Conservation (phyloP, 2,329 filamentous ascomycete species). For the Paraconiothyrium brasiliense region DNA sequence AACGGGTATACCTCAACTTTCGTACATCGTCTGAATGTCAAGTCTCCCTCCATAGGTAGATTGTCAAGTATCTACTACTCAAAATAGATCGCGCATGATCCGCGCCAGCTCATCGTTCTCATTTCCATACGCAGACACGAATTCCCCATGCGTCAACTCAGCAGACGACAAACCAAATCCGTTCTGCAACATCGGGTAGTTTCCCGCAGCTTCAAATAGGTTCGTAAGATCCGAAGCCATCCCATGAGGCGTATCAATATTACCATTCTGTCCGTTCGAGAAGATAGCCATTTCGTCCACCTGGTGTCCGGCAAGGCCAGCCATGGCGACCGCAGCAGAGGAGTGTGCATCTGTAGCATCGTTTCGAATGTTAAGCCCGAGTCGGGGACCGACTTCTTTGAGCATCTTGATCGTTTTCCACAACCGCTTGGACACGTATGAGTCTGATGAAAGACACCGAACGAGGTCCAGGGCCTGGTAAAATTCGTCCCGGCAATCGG, state of each 20-base stretch:
- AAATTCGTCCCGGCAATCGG: constrained; percentile 76
- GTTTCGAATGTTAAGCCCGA: constrained; percentile 66
- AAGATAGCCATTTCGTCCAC: constrained; percentile 67
- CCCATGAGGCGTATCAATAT: constrained; percentile 63
- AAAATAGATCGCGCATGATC: constrained; percentile 69
- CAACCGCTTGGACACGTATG: constrained; percentile 75
- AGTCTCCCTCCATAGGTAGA: not conserved
- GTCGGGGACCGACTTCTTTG: constrained; percentile 74
- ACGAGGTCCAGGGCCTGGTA: constrained; percentile 80
- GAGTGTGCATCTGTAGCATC: constrained; percentile 65
- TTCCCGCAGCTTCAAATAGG: constrained; percentile 70
- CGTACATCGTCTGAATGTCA: not conserved
- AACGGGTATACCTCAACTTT: not conserved
- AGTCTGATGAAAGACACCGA: constrained; percentile 75
- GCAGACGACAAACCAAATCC: constrained; percentile 44
- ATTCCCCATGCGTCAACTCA: constrained; percentile 51
- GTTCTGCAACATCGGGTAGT: constrained; percentile 54
- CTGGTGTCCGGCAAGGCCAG: constrained; percentile 69
- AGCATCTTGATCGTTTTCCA: constrained; percentile 77
- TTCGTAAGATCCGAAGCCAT: constrained; percentile 71
- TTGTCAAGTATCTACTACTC: constrained; percentile 20
- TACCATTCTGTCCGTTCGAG: constrained; percentile 46
- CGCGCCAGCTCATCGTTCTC: constrained; percentile 69
- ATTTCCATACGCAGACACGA: constrained; percentile 58
- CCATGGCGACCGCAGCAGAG: constrained; percentile 71